Percentiles rank a stretch among this genome's conserved stretches.
These are phyloP conservation scores for Penicillium sp. DNA, from an alignment of 2,329 filamentous ascomycete species.

Conservation along the genomic window DNA sequence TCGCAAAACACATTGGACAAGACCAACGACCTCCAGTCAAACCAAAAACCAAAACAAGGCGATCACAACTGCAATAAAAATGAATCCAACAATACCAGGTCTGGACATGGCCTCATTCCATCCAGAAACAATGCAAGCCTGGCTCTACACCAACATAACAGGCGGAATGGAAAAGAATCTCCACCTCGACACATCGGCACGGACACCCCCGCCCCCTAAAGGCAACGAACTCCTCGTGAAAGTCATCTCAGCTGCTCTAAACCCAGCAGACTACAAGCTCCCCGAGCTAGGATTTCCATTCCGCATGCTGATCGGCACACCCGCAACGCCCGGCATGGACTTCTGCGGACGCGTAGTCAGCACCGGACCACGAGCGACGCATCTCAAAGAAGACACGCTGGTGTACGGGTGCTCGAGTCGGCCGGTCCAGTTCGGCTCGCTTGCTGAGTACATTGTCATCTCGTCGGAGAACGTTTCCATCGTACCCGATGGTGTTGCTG, in stretches of 20 bases:
- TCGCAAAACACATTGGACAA: not conserved
- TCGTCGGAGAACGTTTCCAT: constrained; percentile 33
- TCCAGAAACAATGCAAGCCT: constrained; percentile 56
- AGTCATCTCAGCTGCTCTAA: constrained; percentile 56
- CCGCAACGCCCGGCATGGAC: constrained; percentile 53
- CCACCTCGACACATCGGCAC: constrained; percentile 43
- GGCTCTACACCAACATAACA: constrained; percentile 52
- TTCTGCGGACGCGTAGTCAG: constrained; percentile 48
- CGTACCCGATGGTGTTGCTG: constrained; percentile 46
- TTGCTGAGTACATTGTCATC: constrained; percentile 46
- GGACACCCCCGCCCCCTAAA: constrained; percentile 41
- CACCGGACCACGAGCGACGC: constrained; percentile 28
- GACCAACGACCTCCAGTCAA: not conserved
- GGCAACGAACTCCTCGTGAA: constrained; percentile 54
- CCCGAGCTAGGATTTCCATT: constrained; percentile 51
- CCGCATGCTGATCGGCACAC: constrained; percentile 40
- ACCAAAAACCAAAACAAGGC: not conserved
- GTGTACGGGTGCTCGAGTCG: constrained; percentile 46
- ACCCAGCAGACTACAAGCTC: constrained; percentile 65
- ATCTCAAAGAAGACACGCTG: constrained; percentile 40
- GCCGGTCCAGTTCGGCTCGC: constrained; percentile 40
- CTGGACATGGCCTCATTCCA: not conserved
- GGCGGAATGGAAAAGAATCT: constrained; percentile 56
- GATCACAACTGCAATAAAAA: not conserved
- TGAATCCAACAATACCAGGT: constrained; percentile 1